Evolutionary conservation across 2,329 filamentous ascomycete genomes (phyloP).

Genomic region (Fusarium buharicum): DNA sequence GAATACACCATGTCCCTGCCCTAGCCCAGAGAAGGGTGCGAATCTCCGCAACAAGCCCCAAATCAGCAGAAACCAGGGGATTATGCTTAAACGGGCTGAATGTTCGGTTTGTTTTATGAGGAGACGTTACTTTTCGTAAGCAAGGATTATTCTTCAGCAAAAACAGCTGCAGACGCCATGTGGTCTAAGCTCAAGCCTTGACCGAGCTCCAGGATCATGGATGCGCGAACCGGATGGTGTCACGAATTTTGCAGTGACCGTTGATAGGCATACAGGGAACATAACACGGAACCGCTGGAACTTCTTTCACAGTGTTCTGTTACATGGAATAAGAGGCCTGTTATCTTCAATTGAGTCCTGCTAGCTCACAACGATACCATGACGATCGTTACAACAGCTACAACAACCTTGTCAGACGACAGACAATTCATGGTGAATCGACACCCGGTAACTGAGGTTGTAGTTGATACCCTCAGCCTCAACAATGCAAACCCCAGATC

Average conservation of each 20-base stretch:
- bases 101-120: neutral
- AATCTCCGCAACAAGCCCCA: neutral
- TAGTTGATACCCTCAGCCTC: slow-evolving; percentile 16
- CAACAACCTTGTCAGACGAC: neutral
- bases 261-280: slow-evolving; percentile 13
- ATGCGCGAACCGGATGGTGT: slow-evolving; percentile 8
- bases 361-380: neutral
- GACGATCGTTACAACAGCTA: neutral
- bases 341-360: neutral
- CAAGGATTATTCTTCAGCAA: slow-evolving; percentile 26
- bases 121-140: neutral
- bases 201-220: neutral
- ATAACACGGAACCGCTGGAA: slow-evolving; percentile 2
- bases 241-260: slow-evolving; percentile 2
- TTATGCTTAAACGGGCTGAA: neutral
- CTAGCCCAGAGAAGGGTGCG: slow-evolving; percentile 5
- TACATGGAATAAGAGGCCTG: no score
- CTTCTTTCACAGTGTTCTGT: no score
- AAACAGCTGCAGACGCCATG: neutral
- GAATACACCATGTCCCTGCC: slow-evolving; percentile 3
- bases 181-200: slow-evolving; percentile 21
- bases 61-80: neutral
- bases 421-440: neutral
- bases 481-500: slow-evolving; percentile 7
- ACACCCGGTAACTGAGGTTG: neutral